A percentile compares a stretch with the other conserved stretches of the same genome.
Evolutionary conservation across 2,329 filamentous ascomycete genomes (phyloP).

Genomic region (Calycina marina): DNA sequence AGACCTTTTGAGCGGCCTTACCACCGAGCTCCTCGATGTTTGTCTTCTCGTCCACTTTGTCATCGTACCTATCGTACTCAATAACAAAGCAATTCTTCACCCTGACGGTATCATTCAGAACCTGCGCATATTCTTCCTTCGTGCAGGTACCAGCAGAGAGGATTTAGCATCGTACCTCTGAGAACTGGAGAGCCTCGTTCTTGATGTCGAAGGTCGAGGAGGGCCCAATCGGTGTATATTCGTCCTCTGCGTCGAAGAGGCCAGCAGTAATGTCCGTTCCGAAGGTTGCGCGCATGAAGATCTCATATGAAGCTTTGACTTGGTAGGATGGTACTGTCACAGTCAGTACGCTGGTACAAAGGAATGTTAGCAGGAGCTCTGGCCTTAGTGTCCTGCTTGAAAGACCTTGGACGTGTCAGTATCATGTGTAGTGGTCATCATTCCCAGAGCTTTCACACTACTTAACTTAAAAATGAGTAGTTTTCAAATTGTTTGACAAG

Average conservation of each 20-base stretch:
- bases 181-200: slow-evolving; percentile 24
- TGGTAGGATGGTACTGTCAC: slow-evolving; percentile 31
- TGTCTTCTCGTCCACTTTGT: background rate
- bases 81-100: slow-evolving; percentile 30
- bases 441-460: too few relatives aligned
- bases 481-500: slow-evolving; percentile 61
- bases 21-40: background rate
- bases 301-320: slow-evolving; percentile 32
- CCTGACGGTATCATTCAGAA: slow-evolving; percentile 30
- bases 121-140: slow-evolving; percentile 26
- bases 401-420: too few relatives aligned
- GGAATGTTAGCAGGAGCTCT: background rate
- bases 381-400: background rate
- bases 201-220: slow-evolving; percentile 23
- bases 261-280: slow-evolving; percentile 39
- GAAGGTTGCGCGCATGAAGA: slow-evolving; percentile 34
- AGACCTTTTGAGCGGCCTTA: background rate
- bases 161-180: slow-evolving; percentile 29
- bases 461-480: slow-evolving; percentile 47
- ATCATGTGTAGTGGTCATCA: too few relatives aligned
- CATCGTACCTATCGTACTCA: background rate
- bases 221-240: slow-evolving; percentile 26
- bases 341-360: background rate
- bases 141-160: slow-evolving; percentile 28
- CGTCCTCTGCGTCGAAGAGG: slow-evolving; percentile 17